phyloP scores from a whole-genome alignment of 805 yeast species.

The Nakazawaea ishiwadae region DNA sequence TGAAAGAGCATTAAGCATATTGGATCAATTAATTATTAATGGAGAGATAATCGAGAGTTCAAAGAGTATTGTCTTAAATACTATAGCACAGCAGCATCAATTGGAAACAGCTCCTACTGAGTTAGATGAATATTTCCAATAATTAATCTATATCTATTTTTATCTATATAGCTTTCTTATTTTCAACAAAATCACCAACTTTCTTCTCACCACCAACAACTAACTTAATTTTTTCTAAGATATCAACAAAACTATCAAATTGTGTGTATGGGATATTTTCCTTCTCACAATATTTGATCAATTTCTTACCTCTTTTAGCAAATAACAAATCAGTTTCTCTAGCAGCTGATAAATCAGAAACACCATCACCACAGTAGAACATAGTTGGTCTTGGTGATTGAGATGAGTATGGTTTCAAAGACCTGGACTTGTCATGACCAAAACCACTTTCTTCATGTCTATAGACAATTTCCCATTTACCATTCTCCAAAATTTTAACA shows the following conservation, averaged over 20 bases:
- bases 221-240: conserved; percentile 53
- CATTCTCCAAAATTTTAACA: conserved; percentile 49
- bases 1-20: conserved; percentile 85
- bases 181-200: conserved; percentile 30
- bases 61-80: conserved; percentile 68
- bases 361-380: conserved; percentile 98
- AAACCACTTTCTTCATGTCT: conserved; percentile 73
- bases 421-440: conserved; percentile 92
- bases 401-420: conserved; percentile 50
- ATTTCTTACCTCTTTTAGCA: conserved; percentile 90
- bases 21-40: conserved; percentile 86
- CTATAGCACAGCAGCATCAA: conserved; percentile 82
- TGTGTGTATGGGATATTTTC: conserved; percentile 82
- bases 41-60: conserved; percentile 86
- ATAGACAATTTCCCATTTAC: conserved; percentile 79
- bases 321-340: conserved; percentile 89
- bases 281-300: conserved; percentile 76
- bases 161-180: conserved; percentile 14
- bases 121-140: conserved; percentile 12
- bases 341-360: conserved; percentile 91
- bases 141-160: too few species aligned
- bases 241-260: conserved; percentile 73
- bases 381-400: conserved; percentile 51
- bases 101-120: conserved; percentile 70
- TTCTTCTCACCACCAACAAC: conserved; percentile 42